Evolutionary conservation across 192 early-diverging fungal genomes (phyloP), one percentile per base, ranked within the genome.

Genomic region (Mortierella claussenii): DNA sequence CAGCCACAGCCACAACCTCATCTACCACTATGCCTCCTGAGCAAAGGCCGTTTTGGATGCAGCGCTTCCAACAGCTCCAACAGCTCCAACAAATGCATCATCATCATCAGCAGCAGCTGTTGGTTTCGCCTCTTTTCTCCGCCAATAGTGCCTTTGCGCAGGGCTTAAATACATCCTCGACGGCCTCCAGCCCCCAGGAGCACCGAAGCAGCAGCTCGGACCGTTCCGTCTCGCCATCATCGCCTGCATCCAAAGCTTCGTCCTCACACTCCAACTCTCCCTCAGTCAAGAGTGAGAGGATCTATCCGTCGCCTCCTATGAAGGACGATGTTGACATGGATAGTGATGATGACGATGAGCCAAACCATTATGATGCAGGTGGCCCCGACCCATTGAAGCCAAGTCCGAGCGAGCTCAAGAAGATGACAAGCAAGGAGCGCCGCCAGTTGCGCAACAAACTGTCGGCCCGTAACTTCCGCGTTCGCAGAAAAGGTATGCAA

Each of bases 401-500:
- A 27, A 78, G 60, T 31, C 61, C 65, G 36, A 69, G 86, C 36
- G 88, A 92, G 60, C 64, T 89, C 54, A 90, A 89, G 43, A 82
- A 80, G 21, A 80, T 95, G 79, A 79, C 87, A 12, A 85, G 89
- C 18, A 93, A 90, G 74, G 91, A 95, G 78, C 83, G 92, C 32
- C 85, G 94, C 24, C 92, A 93, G 81, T 78, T 94, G 74, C 83
- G 94, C 53, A 95, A 95, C 83, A 95, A 95, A 69, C 89, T 95
- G 33, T 92, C 90, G 21, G 94, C 94, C 21, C 82, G 93, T 67
- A 93, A 93, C 79, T 95, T 95, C 78, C 85, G 94, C 44, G 85
- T 89, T 45, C 86, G 94, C 52, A 85, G 93, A 83, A 95, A 95
- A 85, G 93, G 83, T 88, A 81, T 34, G 6, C 5, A 54, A 15